Conservation (phyloP, 495 filamentous ascomycete genomes). For the Neurospora sp. region DNA sequence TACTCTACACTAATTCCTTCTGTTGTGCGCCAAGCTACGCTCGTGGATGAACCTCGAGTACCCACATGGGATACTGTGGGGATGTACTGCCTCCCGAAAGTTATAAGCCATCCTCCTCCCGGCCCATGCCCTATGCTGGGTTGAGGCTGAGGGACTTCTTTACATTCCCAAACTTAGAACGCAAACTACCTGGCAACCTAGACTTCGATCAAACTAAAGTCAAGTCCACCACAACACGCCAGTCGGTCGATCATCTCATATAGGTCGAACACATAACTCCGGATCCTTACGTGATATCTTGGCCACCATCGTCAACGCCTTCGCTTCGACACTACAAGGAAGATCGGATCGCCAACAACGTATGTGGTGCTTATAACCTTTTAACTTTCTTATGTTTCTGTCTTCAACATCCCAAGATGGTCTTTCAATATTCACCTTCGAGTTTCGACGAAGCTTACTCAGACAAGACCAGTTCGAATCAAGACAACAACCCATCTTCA, state of each 20-base stretch:
- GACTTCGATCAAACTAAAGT: background rate
- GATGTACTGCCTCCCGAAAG: slow-evolving; percentile 21
- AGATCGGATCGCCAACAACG: slow-evolving; percentile 11
- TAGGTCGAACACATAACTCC: slow-evolving; percentile 11
- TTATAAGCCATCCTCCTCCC: slow-evolving; percentile 24
- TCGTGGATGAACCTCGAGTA: background rate
- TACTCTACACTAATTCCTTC: background rate
- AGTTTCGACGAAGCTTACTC: slow-evolving; percentile 33
- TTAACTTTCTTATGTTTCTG: slow-evolving; percentile 3
- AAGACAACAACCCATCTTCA: slow-evolving; percentile 24
- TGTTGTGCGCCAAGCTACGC: background rate
- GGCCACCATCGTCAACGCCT: background rate
- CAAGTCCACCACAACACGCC: background rate
- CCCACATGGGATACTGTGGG: slow-evolving; percentile 10
- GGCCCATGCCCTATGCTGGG: slow-evolving; percentile 15
- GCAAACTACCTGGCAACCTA: background rate
- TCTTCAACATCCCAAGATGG: slow-evolving; percentile 18
- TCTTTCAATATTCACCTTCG: slow-evolving; percentile 19
- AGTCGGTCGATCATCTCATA: slow-evolving; percentile 9
- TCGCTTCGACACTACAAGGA: background rate
- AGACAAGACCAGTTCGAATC: slow-evolving; percentile 34
- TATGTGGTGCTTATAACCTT: slow-evolving; percentile 18
- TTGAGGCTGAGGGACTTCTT: slow-evolving; percentile 24
- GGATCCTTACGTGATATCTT: slow-evolving; percentile 2
- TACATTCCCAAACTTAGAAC: slow-evolving; percentile 25